A percentile compares a stretch with the other conserved stretches of the same genome.
phyloP scores from a whole-genome alignment of 345 rosid species.

The Carallia pectinifolia region DNA sequence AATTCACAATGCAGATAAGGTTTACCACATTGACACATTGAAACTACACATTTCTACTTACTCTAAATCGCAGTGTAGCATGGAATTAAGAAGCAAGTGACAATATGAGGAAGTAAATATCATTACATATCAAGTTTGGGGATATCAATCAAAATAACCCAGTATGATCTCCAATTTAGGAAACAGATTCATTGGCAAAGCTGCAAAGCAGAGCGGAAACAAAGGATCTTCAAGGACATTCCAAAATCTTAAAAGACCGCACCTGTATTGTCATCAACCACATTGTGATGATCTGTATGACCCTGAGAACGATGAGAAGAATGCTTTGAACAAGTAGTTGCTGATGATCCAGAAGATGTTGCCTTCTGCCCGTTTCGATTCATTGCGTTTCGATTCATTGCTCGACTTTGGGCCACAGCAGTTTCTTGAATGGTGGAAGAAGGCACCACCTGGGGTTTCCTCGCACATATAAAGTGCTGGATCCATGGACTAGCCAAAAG shows the following conservation, averaged over 20 bases:
- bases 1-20: too few relatives aligned
- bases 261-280: constrained; percentile 45
- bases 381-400: constrained; percentile 22
- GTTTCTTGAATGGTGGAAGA: constrained; percentile 17
- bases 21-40: too few relatives aligned
- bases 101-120: too few relatives aligned
- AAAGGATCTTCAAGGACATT: neutral
- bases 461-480: constrained; percentile 47
- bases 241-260: constrained; percentile 8
- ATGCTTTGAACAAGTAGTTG: constrained; percentile 15
- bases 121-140: neutral
- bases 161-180: neutral
- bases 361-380: constrained; percentile 37
- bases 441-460: constrained; percentile 20
- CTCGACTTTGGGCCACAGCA: constrained; percentile 26
- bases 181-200: neutral
- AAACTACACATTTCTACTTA: too few relatives aligned
- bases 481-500: constrained; percentile 65
- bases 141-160: neutral
- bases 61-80: too few relatives aligned
- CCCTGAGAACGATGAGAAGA: constrained; percentile 24
- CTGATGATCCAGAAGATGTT: constrained; percentile 29
- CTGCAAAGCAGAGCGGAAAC: neutral
- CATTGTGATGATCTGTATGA: constrained; percentile 20
- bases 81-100: too few relatives aligned